Percentiles rank a stretch among this genome's conserved stretches.
phyloP scores from a whole-genome alignment of 2,329 filamentous ascomycete species.

The Alternaria infectoria region DNA sequence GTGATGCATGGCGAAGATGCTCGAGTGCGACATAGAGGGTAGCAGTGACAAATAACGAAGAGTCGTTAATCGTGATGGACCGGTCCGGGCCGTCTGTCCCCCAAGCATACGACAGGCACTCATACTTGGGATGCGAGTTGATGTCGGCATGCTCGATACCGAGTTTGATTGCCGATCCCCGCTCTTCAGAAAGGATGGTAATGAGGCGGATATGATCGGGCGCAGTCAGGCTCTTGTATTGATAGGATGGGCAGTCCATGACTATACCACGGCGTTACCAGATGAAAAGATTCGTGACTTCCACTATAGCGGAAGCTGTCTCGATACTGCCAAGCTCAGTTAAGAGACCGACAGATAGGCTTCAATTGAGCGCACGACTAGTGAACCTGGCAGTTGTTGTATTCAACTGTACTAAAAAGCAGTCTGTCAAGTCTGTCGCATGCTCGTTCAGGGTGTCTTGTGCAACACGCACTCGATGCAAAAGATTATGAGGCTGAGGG shows the following conservation, averaged over 20 bases:
- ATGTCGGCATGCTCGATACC: not conserved
- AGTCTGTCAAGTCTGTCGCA: not conserved
- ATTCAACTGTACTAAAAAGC: not conserved
- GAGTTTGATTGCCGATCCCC: not conserved
- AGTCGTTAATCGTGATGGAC: not conserved
- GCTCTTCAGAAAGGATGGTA: not conserved
- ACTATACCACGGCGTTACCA: not conserved
- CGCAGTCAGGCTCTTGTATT: not conserved
- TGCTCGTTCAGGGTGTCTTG: not conserved
- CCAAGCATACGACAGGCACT: not conserved
- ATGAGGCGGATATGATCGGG: not conserved
- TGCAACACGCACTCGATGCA: not conserved
- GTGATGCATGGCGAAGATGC: not conserved
- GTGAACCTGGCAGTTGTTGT: not conserved
- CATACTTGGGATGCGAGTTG: not conserved
- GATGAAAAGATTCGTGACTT: not conserved
- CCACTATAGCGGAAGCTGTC: not conserved
- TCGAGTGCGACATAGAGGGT: not conserved
- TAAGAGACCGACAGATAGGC: not conserved
- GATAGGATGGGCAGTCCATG: not conserved
- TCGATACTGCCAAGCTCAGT: not conserved
- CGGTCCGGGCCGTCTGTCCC: rapidly evolving
- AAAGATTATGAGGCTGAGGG: not conserved
- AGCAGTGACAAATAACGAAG: not conserved
- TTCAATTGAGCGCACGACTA: not conserved